phyloP scores from a whole-genome alignment of 1,284 basidiomycete genomes.

The Bothia castanella region DNA sequence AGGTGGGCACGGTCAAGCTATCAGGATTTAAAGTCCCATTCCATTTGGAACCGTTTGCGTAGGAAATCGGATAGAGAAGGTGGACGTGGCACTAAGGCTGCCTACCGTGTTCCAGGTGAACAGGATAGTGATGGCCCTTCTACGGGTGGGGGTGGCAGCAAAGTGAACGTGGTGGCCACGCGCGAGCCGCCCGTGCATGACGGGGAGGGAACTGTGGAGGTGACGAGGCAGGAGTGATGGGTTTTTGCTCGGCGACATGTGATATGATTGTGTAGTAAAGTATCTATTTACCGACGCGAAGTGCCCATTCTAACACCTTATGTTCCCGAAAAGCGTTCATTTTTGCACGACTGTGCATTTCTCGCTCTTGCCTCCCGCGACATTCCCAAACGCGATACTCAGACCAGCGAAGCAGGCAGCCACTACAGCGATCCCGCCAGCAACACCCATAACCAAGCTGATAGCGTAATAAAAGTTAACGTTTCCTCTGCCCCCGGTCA shows the following conservation, averaged over 20 bases:
- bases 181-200: too few species aligned
- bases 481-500: constrained; percentile 89
- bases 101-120: background rate
- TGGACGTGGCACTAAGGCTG: too few species aligned
- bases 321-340: constrained; percentile 8
- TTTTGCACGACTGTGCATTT: constrained; percentile 33
- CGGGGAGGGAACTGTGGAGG: too few species aligned
- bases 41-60: constrained; percentile 5
- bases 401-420: constrained; percentile 81
- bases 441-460: constrained; percentile 89
- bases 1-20: constrained; percentile 3
- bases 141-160: background rate
- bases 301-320: too few species aligned
- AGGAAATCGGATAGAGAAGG: background rate
- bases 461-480: constrained; percentile 98
- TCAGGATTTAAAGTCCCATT: too few species aligned
- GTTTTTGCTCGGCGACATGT: background rate
- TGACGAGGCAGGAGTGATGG: background rate
- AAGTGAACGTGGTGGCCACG: too few species aligned
- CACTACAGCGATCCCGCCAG: constrained; percentile 77
- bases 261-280: too few species aligned
- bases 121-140: too few species aligned
- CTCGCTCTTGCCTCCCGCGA: constrained; percentile 39
- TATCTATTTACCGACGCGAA: too few species aligned
- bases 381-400: constrained; percentile 61